These are phyloP conservation scores for Coleophoma cylindrospora DNA, from an alignment of 2,329 filamentous ascomycete genomes.

Conservation along the genomic window DNA sequence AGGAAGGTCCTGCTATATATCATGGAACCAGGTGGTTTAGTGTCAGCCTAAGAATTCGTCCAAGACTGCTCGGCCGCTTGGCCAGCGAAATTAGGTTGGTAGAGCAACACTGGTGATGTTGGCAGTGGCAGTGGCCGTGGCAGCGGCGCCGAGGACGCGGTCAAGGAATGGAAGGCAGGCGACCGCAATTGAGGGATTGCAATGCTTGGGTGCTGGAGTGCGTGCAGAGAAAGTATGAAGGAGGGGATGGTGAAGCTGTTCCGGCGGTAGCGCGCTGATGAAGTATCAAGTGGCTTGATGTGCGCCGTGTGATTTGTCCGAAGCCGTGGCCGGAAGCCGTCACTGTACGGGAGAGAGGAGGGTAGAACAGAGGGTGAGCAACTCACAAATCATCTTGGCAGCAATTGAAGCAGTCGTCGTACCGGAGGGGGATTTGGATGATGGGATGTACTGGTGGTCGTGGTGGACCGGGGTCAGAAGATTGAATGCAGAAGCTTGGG, in stretches of 20 bases:
- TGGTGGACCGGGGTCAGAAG: background rate
- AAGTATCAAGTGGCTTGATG: background rate
- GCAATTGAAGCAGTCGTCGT: background rate
- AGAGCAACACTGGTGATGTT: constrained; percentile 1
- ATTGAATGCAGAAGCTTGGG: background rate
- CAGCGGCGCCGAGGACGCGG: constrained; percentile 4
- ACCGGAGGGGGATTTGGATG: too few species aligned
- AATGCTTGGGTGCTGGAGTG: background rate
- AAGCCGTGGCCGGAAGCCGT: background rate
- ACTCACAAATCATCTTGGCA: constrained; percentile 22
- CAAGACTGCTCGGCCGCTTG: constrained; percentile 14
- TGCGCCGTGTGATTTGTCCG: constrained; percentile 1
- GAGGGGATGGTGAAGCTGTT: background rate
- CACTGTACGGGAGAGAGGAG: background rate
- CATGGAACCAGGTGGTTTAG: constrained; percentile 7
- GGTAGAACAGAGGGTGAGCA: constrained; percentile 2
- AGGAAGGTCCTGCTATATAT: constrained; percentile 15
- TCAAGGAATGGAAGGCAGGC: background rate
- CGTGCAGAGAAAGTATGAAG: background rate
- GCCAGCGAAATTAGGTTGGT: background rate
- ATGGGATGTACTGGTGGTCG: background rate
- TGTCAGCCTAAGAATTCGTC: constrained; percentile 11
- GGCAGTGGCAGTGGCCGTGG: background rate
- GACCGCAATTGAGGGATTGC: background rate
- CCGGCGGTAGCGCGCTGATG: too few species aligned